Evolutionary conservation across 2,329 filamentous ascomycete species (phyloP).

Genomic region (Sporothrix variecibatus): DNA sequence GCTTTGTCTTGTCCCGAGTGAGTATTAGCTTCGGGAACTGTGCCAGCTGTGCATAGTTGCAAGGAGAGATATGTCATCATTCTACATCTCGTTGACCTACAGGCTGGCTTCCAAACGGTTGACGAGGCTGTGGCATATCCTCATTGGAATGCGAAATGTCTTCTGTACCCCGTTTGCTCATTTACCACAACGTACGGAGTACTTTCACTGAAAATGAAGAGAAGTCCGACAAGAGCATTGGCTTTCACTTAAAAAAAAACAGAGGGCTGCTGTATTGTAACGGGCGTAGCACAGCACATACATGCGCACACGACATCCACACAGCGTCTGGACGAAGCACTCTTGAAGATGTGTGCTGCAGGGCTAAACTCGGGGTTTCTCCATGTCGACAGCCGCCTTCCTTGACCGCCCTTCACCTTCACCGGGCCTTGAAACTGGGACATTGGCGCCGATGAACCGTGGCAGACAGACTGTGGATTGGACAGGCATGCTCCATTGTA

Average conservation of each 20-base stretch:
- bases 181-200: too few relatives aligned
- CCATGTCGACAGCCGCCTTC: slow-evolving; percentile 2
- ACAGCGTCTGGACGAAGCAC: not conserved
- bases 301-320: not conserved
- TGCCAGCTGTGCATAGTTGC: not conserved
- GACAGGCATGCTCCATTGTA: not conserved
- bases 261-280: not conserved
- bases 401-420: slow-evolving; percentile 9
- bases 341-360: not conserved
- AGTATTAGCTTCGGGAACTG: not conserved
- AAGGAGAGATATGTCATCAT: not conserved
- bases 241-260: not conserved
- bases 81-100: not conserved
- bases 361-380: slow-evolving; percentile 12
- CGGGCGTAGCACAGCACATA: not conserved
- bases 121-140: not conserved
- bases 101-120: not conserved
- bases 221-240: too few relatives aligned
- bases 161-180: not conserved
- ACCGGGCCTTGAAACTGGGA: not conserved
- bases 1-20: not conserved
- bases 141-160: not conserved
- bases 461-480: not conserved
- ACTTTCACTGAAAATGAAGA: not conserved
- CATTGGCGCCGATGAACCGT: not conserved